phyloP scores from a whole-genome alignment of 306 rosid species.

The Lathyrus aphaca region DNA sequence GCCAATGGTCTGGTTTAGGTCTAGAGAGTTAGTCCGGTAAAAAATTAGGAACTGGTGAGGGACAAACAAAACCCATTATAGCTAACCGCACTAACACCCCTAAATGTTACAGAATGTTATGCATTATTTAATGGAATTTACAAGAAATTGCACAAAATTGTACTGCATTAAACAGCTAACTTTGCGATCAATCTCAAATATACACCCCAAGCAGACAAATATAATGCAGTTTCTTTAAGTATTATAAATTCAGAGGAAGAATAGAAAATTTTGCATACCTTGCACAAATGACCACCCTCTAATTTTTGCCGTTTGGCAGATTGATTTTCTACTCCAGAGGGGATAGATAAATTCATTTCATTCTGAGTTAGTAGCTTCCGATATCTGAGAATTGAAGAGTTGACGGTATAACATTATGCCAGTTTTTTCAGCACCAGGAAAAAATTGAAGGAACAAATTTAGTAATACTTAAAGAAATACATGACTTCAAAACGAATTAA shows the following conservation, averaged over 20 bases:
- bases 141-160: constrained; percentile 22
- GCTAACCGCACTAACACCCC: neutral
- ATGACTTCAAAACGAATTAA: constrained; percentile 18
- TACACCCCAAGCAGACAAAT: constrained; percentile 32
- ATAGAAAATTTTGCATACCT: constrained; percentile 54
- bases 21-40: neutral
- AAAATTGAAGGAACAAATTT: constrained; percentile 17
- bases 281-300: constrained; percentile 81
- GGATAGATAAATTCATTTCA: constrained; percentile 55
- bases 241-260: constrained; percentile 31
- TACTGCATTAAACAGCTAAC: neutral
- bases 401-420: constrained; percentile 18
- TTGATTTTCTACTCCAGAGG: constrained; percentile 78
- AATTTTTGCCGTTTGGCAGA: constrained; percentile 90
- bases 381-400: constrained; percentile 54
- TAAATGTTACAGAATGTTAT: neutral
- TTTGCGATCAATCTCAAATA: constrained; percentile 21
- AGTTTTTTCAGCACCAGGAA: constrained; percentile 14
- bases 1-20: neutral
- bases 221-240: constrained; percentile 25
- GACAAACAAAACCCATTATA: neutral
- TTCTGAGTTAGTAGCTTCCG: constrained; percentile 57
- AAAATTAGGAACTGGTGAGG: neutral
- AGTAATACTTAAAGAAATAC: constrained; percentile 23
- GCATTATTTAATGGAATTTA: constrained; percentile 21